Conservation (phyloP, 2,329 filamentous ascomycete genomes). For the Talaromyces sp. region DNA sequence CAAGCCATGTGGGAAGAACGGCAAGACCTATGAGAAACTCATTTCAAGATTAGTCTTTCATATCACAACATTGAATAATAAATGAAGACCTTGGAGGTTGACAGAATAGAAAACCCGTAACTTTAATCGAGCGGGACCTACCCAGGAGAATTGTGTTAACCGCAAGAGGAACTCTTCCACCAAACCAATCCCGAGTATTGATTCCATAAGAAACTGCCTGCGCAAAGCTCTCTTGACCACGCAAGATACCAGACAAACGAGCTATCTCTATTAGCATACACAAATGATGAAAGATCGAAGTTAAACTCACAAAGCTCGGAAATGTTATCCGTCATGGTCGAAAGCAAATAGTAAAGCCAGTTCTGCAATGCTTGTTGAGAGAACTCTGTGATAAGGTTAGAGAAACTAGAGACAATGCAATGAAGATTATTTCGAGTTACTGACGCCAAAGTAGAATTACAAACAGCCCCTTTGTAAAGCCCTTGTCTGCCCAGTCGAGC, state of each 20-base stretch:
- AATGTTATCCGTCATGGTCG: conserved; percentile 60
- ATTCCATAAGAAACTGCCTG: conserved; percentile 50
- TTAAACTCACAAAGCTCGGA: conserved; percentile 45
- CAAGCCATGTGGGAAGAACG: conserved; percentile 32
- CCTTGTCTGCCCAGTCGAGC: conserved; percentile 47
- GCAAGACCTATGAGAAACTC: conserved; percentile 21
- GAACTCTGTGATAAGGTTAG: conserved; percentile 35
- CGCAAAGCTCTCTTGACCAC: conserved; percentile 50
- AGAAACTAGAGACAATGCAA: background rate
- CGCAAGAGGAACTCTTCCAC: conserved; percentile 44
- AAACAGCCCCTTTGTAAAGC: conserved; percentile 53
- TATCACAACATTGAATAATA: background rate
- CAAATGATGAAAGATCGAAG: background rate
- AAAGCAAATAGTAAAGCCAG: conserved; percentile 60
- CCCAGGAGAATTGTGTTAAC: conserved; percentile 44
- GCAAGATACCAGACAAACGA: conserved; percentile 47
- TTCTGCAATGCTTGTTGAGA: conserved; percentile 58
- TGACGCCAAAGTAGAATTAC: conserved; percentile 52
- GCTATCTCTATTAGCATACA: conserved; percentile 19
- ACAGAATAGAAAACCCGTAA: too few species aligned
- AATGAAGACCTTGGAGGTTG: too few species aligned
- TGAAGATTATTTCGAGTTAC: background rate
- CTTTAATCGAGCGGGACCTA: too few species aligned
- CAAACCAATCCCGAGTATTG: conserved; percentile 48
- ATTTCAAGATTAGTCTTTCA: background rate